Evolutionary conservation across 331 rosid species (phyloP), one percentile per base, ranked within the genome.

Genomic region (Stylosanthes scabra): DNA sequence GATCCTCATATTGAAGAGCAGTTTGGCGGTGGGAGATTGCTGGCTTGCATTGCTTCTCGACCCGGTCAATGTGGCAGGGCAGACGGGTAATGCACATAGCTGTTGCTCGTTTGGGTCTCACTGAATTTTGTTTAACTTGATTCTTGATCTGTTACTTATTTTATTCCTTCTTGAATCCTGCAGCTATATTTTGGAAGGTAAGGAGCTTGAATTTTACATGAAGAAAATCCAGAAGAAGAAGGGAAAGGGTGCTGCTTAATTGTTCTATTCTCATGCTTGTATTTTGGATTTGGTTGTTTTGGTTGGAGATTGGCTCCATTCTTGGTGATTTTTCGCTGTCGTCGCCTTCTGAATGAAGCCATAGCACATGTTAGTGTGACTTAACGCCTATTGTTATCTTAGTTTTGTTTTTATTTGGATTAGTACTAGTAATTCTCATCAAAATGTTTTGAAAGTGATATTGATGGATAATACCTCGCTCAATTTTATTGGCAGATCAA

Each of bases 111-210:
- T n/a, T 1, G 59, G 40, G 34, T n/a, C 42, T 2, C 54, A 4
- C 5, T n/a, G 25, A 14, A 54, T 12, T 4, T 3, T n/a, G 20
- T 14, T 4, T 1, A 0, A 5, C 52, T 27, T 84, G 11, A 37
- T 42, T 34, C 39, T 34, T 34, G 39, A 34, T 34, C 39, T 6
- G 39, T 34, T 34, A 3, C 25, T 8, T 16, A 0, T 11, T 27
- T 6, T 8, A 12, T 16, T 64, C 0, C 11, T 47, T 49, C 31
- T 47, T 40, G 7, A 52, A 50, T 51, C 12, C 10, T 78, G 78
- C 83, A 91, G 97, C 37, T 91, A 90, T 70, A 90, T 88, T 68
- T 74, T 90, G 77, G 97, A 90, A 63, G 97, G 97, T n/a, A 89
- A 81, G 58, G 94, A 86, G 80, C 76, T 86, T 7, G 94, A 89